These are phyloP conservation scores for Blastobotrys petasosporus DNA, from an alignment of 1,139 yeast species.

Conservation along the genomic window DNA sequence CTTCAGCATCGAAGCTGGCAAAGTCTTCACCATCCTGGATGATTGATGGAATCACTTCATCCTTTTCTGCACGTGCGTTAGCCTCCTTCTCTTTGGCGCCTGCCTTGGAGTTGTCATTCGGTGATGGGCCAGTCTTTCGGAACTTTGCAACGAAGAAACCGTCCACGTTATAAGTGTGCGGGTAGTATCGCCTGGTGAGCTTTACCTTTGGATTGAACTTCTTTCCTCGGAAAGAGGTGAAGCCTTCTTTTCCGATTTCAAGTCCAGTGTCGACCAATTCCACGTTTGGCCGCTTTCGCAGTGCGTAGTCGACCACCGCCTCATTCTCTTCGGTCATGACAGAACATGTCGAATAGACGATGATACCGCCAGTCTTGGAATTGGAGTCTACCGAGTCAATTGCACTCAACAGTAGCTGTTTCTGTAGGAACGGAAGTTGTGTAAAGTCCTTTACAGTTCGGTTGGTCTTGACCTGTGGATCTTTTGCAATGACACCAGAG, in stretches of 20 bases:
- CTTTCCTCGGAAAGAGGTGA: conserved; percentile 89
- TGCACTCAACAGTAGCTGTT: conserved; percentile 87
- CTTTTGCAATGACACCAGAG: conserved; percentile 98
- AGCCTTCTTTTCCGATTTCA: conserved; percentile 93
- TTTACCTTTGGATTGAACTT: conserved; percentile 72
- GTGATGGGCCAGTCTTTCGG: conserved; percentile 82
- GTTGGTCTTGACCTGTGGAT: conserved; percentile 86
- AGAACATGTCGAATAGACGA: conserved; percentile 97
- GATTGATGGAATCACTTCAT: conserved; percentile 63
- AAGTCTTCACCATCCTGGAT: conserved; percentile 65
- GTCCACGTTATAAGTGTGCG: conserved; percentile 97
- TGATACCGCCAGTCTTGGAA: conserved; percentile 86
- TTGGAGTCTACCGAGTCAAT: conserved; percentile 95
- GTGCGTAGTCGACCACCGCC: conserved; percentile 96
- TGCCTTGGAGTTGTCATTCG: conserved; percentile 59
- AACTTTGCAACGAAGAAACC: conserved; percentile 97
- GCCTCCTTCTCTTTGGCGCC: conserved; percentile 86
- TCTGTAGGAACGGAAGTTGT: conserved; percentile 94
- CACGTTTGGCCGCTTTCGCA: conserved; percentile 94
- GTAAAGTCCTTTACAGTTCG: conserved; percentile 96
- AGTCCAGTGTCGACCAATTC: conserved; percentile 91
- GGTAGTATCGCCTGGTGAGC: conserved; percentile 91
- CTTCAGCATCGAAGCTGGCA: conserved; percentile 71
- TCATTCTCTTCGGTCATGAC: conserved; percentile 98
- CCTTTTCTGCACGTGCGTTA: conserved; percentile 52